A percentile compares a stretch with the other conserved stretches of the same genome.
phyloP scores from a whole-genome alignment of 495 filamentous ascomycete species.

The Penicillium taxi region DNA sequence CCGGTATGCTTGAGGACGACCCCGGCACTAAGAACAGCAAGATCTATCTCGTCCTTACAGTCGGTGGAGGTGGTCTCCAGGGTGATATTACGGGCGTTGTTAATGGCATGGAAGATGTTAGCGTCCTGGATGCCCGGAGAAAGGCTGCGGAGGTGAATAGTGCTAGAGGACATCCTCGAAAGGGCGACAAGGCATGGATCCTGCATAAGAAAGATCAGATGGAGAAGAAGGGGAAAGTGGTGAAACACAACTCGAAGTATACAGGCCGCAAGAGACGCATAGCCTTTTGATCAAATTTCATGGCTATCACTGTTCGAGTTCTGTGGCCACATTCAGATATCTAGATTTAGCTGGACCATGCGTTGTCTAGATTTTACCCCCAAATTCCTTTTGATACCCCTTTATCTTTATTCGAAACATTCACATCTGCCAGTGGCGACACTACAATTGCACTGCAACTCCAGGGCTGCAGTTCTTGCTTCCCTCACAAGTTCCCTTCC shows the following conservation, averaged over 20 bases:
- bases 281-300: slow-evolving; percentile 41
- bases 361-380: no score
- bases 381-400: slow-evolving; percentile 5
- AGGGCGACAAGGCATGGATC: slow-evolving; percentile 87
- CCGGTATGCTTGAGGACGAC: slow-evolving; percentile 90
- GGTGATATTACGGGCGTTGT: slow-evolving; percentile 84
- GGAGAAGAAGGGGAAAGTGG: slow-evolving; percentile 87
- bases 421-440: no score
- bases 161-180: slow-evolving; percentile 48
- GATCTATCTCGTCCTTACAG: slow-evolving; percentile 87
- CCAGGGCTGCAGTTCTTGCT: no score
- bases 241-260: slow-evolving; percentile 84
- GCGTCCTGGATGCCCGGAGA: slow-evolving; percentile 64
- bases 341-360: no score
- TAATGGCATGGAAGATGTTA: slow-evolving; percentile 78
- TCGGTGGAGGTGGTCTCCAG: slow-evolving; percentile 67
- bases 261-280: slow-evolving; percentile 78
- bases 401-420: no score
- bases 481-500: no score
- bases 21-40: slow-evolving; percentile 92
- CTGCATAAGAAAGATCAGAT: slow-evolving; percentile 92
- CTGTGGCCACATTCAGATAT: background rate
- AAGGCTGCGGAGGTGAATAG: slow-evolving; percentile 37
- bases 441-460: no score
- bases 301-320: no score